These are phyloP conservation scores for Flaveria floridana DNA, from an alignment of 140 eudicot genomes.

Conservation along the genomic window DNA sequence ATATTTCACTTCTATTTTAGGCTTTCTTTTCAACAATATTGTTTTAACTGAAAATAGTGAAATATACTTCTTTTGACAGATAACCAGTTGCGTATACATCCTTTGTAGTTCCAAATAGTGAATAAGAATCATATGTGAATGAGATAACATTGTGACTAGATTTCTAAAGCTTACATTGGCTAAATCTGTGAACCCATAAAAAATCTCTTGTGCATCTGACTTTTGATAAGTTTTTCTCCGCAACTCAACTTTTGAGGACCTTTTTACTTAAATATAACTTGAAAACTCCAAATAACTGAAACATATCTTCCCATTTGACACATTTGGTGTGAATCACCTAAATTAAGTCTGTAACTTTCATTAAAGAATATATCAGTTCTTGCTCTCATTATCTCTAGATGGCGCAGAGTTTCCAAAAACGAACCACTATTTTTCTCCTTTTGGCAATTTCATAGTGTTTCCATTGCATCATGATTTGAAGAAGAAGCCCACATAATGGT, in stretches of 20 bases:
- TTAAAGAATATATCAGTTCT: not conserved
- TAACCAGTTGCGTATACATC: slow-evolving; percentile 12
- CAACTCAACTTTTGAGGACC: slow-evolving; percentile 12
- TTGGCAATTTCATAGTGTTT: slow-evolving; percentile 2
- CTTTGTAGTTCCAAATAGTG: slow-evolving; percentile 8
- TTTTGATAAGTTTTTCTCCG: not conserved
- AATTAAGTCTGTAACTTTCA: not conserved
- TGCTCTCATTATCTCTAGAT: slow-evolving; percentile 10
- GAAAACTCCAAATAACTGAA: slow-evolving; percentile 1
- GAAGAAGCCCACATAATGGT: not conserved
- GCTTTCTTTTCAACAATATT: not conserved
- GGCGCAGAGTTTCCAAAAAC: not conserved
- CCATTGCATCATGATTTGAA: slow-evolving; percentile 9
- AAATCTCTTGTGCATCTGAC: slow-evolving; percentile 11
- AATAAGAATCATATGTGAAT: slow-evolving; percentile 20
- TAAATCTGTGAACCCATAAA: slow-evolving; percentile 13
- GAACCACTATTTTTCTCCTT: not conserved
- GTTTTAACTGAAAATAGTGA: slow-evolving; percentile 2
- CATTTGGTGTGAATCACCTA: slow-evolving; percentile 7
- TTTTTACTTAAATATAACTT: slow-evolving; percentile 1
- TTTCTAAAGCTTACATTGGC: slow-evolving; percentile 12
- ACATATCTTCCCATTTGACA: slow-evolving; percentile 9
- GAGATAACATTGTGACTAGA: slow-evolving; percentile 10
- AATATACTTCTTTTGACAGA: not conserved
- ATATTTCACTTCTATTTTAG: not conserved